Conservation (phyloP, 352 stramenopile species). For the Globisporangium echinulatum region DNA sequence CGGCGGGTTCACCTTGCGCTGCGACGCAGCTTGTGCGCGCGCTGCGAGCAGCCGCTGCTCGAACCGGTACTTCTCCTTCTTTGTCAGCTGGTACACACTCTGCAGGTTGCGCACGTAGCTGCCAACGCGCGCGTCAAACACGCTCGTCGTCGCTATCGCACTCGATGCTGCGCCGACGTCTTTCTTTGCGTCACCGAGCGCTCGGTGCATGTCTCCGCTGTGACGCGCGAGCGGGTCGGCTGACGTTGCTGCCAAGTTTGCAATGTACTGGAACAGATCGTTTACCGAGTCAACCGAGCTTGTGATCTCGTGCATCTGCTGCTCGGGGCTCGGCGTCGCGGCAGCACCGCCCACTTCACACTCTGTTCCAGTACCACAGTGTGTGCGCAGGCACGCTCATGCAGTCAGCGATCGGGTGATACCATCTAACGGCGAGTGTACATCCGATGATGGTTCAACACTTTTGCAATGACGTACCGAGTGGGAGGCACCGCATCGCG, state of each 20-base stretch:
- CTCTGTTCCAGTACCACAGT: slow-evolving; percentile 16
- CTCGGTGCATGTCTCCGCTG: slow-evolving; percentile 9
- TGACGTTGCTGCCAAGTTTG: slow-evolving; percentile 36
- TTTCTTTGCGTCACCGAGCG: slow-evolving; percentile 12
- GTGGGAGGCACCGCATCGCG: slow-evolving; percentile 41
- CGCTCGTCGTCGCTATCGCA: slow-evolving; percentile 1
- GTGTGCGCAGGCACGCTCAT: not conserved
- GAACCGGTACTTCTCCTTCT: slow-evolving; percentile 77
- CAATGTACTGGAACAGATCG: slow-evolving; percentile 80
- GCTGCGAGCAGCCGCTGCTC: slow-evolving; percentile 59
- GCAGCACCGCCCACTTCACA: slow-evolving; percentile 27
- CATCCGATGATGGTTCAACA: not conserved
- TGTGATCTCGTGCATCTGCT: slow-evolving; percentile 68
- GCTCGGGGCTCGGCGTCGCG: slow-evolving; percentile 26
- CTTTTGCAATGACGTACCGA: slow-evolving; percentile 23
- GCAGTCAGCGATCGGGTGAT: too few species aligned
- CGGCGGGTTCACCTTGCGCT: slow-evolving; percentile 63
- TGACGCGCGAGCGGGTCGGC: slow-evolving; percentile 4
- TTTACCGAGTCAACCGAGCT: slow-evolving; percentile 71
- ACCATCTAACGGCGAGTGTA: not conserved
- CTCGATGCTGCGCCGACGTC: slow-evolving; percentile 7
- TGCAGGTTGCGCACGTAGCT: slow-evolving; percentile 73
- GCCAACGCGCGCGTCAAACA: slow-evolving; percentile 65
- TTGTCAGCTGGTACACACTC: slow-evolving; percentile 61
- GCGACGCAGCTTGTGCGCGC: slow-evolving; percentile 44